Conservation (phyloP, 805 yeast genomes). For the Huiozyma naganishii region DNA sequence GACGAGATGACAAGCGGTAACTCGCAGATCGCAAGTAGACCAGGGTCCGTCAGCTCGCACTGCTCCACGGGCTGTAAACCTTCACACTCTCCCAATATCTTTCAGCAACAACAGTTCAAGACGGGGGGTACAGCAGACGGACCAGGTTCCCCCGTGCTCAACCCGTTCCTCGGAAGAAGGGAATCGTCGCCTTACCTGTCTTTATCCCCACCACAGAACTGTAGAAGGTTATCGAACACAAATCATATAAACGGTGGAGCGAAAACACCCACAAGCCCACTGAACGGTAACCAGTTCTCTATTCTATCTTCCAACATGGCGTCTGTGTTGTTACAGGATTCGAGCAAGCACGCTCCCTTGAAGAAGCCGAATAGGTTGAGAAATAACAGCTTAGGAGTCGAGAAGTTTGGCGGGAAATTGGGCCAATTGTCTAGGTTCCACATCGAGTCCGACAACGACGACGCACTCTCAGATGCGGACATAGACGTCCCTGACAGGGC, state of each 20-base stretch:
- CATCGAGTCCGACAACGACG: not conserved
- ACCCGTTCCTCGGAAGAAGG: slow-evolving; percentile 12
- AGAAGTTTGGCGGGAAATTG: too few species aligned
- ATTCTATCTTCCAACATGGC: not conserved
- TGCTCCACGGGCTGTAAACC: slow-evolving; percentile 4
- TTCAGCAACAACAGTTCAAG: slow-evolving; percentile 5
- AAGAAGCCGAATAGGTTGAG: not conserved
- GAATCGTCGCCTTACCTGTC: slow-evolving; percentile 6
- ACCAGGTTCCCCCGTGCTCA: slow-evolving; percentile 7
- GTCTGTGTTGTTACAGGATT: slow-evolving; percentile 1
- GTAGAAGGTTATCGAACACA: slow-evolving; percentile 6
- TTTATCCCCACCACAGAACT: slow-evolving; percentile 2
- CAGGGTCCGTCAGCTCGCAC: slow-evolving; percentile 34
- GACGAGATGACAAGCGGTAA: slow-evolving; percentile 36
- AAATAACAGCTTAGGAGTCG: not conserved
- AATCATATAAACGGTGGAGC: slow-evolving; percentile 4
- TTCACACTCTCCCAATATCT: slow-evolving; percentile 4
- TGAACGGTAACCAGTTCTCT: not conserved
- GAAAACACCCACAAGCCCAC: slow-evolving; percentile 14
- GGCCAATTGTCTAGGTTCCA: not conserved
- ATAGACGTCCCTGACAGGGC: too few species aligned
- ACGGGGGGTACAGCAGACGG: not conserved
- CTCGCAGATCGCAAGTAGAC: slow-evolving; percentile 35
- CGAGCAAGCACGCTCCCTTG: not conserved
- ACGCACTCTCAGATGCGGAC: not conserved